These are phyloP conservation scores for Soucietia sequanensis DNA, from an alignment of 805 yeast species.

Conservation along the genomic window DNA sequence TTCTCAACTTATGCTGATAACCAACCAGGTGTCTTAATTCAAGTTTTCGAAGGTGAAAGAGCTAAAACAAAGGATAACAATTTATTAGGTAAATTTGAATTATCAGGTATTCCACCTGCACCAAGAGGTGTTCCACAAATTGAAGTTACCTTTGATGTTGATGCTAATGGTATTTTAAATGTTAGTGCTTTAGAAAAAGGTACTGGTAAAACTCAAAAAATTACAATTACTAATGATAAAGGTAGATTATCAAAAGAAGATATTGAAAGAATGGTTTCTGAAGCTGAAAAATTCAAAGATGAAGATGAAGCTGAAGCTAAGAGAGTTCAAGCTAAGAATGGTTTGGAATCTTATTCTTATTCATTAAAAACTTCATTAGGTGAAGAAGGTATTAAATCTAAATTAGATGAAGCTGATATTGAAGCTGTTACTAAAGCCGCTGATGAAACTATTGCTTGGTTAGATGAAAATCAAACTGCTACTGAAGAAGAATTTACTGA, in stretches of 20 bases:
- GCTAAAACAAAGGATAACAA: slow-evolving; percentile 94
- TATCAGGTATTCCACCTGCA: slow-evolving; percentile 96
- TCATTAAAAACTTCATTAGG: slow-evolving; percentile 80
- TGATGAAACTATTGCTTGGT: slow-evolving; percentile 85
- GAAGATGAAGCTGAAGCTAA: slow-evolving; percentile 94
- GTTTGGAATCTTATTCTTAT: slow-evolving; percentile 92
- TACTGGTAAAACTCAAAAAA: slow-evolving; percentile 96
- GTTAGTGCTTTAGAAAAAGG: slow-evolving; percentile 97
- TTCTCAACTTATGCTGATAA: slow-evolving; percentile 97
- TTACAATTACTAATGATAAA: slow-evolving; percentile 97
- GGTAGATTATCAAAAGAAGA: slow-evolving; percentile 98
- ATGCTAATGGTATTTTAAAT: slow-evolving; percentile 96
- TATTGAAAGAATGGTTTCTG: slow-evolving; percentile 95
- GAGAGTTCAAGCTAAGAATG: slow-evolving; percentile 93
- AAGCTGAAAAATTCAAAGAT: slow-evolving; percentile 96
- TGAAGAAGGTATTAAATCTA: slow-evolving; percentile 40
- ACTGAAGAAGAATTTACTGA: slow-evolving; percentile 88
- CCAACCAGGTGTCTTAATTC: slow-evolving; percentile 98
- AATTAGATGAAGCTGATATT: slow-evolving; percentile 59
- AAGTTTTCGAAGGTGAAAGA: slow-evolving; percentile 98
- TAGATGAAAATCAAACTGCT: slow-evolving; percentile 91
- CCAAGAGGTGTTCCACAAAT: slow-evolving; percentile 99
- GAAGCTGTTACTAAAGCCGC: slow-evolving; percentile 74
- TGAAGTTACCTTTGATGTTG: slow-evolving; percentile 95
- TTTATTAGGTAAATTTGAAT: slow-evolving; percentile 94